Percentiles rank a stretch among this genome's conserved stretches.
Conservation (phyloP, 768 basidiomycete genomes). For the Amanita rubescens region DNA sequence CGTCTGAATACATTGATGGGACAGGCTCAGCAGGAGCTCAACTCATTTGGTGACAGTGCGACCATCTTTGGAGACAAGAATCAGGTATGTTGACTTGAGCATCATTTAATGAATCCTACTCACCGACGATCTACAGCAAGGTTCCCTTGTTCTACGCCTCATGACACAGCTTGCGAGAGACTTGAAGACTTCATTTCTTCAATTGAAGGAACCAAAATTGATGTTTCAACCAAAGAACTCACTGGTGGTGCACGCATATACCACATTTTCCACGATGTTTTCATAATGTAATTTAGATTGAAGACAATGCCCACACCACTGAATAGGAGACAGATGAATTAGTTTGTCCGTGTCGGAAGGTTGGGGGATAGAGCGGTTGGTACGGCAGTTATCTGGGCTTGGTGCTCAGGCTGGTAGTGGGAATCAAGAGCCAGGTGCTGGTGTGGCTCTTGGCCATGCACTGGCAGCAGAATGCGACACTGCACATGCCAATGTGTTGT, state of each 20-base stretch:
- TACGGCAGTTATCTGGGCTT: background rate
- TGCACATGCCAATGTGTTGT: no score
- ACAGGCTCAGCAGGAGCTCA: constrained; percentile 96
- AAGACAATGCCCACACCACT: no score
- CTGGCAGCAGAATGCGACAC: no score
- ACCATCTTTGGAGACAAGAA: constrained; percentile 90
- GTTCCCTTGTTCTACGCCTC: constrained; percentile 82
- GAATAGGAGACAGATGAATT: no score
- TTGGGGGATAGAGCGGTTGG: no score
- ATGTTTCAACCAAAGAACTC: constrained; percentile 96
- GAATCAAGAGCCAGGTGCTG: no score
- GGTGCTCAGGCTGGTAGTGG: no score
- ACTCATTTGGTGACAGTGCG: constrained; percentile 91
- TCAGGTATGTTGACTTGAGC: constrained; percentile 35
- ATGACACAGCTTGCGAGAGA: constrained; percentile 99
- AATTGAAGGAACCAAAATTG: constrained; percentile 93
- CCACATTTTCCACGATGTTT: constrained; percentile 99
- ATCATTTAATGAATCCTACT: background rate
- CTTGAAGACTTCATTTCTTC: constrained; percentile 93
- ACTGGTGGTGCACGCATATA: constrained; percentile 98
- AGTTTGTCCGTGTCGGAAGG: no score
- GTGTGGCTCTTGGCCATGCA: no score
- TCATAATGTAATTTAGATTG: no score
- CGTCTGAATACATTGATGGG: constrained; percentile 97
- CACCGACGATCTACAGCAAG: constrained; percentile 46